A percentile compares a stretch with the other conserved stretches of the same genome.
phyloP scores from a whole-genome alignment of 2,329 filamentous ascomycete genomes.

The Botryotinia globosa region DNA sequence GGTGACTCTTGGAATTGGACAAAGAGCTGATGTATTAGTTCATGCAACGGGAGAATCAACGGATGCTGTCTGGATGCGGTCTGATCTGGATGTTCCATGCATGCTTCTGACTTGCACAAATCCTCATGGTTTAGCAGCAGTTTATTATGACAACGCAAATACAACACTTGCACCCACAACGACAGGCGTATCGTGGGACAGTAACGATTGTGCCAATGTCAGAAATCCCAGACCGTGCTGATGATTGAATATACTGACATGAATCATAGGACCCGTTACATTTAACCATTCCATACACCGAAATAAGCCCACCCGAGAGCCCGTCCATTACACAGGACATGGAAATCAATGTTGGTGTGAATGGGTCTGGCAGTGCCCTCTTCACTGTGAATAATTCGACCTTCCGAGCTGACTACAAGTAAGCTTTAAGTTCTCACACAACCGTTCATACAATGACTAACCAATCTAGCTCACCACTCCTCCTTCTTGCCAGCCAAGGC shows the following conservation, averaged over 20 bases:
- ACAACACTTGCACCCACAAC: slow-evolving; percentile 13
- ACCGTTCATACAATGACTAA: not conserved
- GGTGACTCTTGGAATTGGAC: slow-evolving; percentile 49
- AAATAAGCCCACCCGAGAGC: slow-evolving; percentile 6
- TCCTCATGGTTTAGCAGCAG: slow-evolving; percentile 53
- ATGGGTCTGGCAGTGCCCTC: slow-evolving; percentile 9
- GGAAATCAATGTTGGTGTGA: slow-evolving; percentile 13
- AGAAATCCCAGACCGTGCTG: not conserved
- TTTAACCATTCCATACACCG: slow-evolving; percentile 9
- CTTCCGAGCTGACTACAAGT: slow-evolving; percentile 20
- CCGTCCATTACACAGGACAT: slow-evolving; percentile 19
- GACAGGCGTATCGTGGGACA: slow-evolving; percentile 15
- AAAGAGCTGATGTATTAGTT: slow-evolving; percentile 46
- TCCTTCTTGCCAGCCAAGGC: slow-evolving; percentile 45
- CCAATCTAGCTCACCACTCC: slow-evolving; percentile 9
- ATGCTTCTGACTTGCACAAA: slow-evolving; percentile 44
- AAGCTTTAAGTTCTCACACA: not conserved
- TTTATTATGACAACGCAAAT: slow-evolving; percentile 37
- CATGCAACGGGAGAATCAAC: slow-evolving; percentile 47
- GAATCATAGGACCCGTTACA: slow-evolving; percentile 7
- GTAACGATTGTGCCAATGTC: slow-evolving; percentile 21
- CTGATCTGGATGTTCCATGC: slow-evolving; percentile 48
- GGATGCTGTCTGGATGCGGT: slow-evolving; percentile 58
- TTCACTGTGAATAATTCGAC: slow-evolving; percentile 17
- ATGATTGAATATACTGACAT: not conserved